Base-by-base conservation (phyloP, 2,329 filamentous ascomycete species). In the Fonsecaea monophora region DNA sequence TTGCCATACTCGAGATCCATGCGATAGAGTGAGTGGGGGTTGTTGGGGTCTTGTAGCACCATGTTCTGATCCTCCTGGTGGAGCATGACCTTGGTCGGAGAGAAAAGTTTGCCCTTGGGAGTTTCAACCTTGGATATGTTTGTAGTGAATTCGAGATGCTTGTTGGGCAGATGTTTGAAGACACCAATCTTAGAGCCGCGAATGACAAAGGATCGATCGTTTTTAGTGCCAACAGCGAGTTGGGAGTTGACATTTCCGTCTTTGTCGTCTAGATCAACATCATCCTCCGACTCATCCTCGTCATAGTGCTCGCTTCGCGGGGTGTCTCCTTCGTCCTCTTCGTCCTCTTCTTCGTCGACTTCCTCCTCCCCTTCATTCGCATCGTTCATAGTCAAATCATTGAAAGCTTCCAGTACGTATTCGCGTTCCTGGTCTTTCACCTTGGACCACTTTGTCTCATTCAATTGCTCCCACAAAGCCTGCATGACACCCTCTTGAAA, bases 1-100 rank as follows among this genome's bases (percentile, higher is more conserved):
- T 97, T 98, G 72, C 95, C 95, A 73, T 96, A 96, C 78, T 99
- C 94, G 53, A 99, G 85, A 80, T 99, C 95, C 95, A 99, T 98
- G 54, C 92, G 92, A 78, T 94, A 99, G 1, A 99, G 85, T 60
- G 92, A 93, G 81, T 97, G 94, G 1, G 94, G 92, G 71, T 98
- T 90, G 60, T 89, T 81, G 32, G 78, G 84, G 73, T 96, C 94
- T 78, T 97, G 94, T 65, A 97, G 80, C 68, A 97, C 91, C 86
- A 97, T 89, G 75, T 96, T 92, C 54, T 89, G 86, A 80, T 97
- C 94, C 77, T 95, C 92, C 35, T 91, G 90, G 76, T 97, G 94
- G 56, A 97, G 84, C 94, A 97, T 97, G 75, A 97, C 92, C 82
- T 97, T 99, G 82, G 92, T 96, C 6, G 95, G 95, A 68, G 90